phyloP scores from a whole-genome alignment of 371 early-diverging fungal genomes.

The Mortierella sp. region DNA sequence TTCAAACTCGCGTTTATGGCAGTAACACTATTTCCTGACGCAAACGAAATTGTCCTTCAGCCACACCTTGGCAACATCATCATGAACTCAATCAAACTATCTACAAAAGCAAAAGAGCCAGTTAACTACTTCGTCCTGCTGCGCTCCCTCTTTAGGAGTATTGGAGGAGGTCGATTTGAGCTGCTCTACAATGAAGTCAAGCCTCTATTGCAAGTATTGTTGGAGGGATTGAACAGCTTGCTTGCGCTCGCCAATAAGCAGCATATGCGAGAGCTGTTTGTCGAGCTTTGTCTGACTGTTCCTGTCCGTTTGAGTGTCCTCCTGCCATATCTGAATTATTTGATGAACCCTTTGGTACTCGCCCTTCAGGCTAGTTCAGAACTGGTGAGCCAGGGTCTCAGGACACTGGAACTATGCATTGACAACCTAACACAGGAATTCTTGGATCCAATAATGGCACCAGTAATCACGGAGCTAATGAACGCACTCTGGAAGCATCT shows the following conservation, averaged over 20 bases:
- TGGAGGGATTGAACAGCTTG: slow-evolving; percentile 90
- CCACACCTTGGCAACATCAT: slow-evolving; percentile 93
- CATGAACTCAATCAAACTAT: slow-evolving; percentile 86
- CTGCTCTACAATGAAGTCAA: slow-evolving; percentile 89
- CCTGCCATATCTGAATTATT: slow-evolving; percentile 92
- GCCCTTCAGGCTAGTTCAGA: slow-evolving; percentile 94
- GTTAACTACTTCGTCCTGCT: slow-evolving; percentile 93
- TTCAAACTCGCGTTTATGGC: slow-evolving; percentile 97
- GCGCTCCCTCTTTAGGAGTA: slow-evolving; percentile 92
- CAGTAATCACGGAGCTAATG: slow-evolving; percentile 95
- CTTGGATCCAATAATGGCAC: slow-evolving; percentile 95
- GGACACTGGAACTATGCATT: slow-evolving; percentile 97
- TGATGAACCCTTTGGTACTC: slow-evolving; percentile 97
- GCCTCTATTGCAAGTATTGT: slow-evolving; percentile 89
- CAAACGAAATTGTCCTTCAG: slow-evolving; percentile 91
- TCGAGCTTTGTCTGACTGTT: slow-evolving; percentile 94
- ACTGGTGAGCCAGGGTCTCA: slow-evolving; percentile 94
- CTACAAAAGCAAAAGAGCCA: slow-evolving; percentile 87
- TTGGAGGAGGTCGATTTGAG: slow-evolving; percentile 75
- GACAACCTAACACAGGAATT: slow-evolving; percentile 98
- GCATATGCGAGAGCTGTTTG: slow-evolving; percentile 89
- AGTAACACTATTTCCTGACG: slow-evolving; percentile 91
- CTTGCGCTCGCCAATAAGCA: slow-evolving; percentile 85
- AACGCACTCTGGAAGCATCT: slow-evolving; percentile 92
- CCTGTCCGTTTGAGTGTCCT: slow-evolving; percentile 97